phyloP scores from a whole-genome alignment of 306 rosid species.

The Castanea sativa region DNA sequence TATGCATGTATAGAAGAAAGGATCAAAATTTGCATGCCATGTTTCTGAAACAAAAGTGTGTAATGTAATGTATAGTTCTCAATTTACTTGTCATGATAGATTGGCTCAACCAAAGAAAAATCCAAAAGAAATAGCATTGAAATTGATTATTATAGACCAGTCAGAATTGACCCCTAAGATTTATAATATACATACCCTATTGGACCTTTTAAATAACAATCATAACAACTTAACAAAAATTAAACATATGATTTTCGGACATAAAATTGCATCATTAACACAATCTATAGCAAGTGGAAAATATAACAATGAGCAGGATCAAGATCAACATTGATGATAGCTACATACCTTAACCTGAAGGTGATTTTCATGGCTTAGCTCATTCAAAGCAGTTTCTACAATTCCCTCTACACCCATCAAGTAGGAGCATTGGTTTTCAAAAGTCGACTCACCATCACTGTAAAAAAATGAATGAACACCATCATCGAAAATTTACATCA shows the following conservation, averaged over 20 bases:
- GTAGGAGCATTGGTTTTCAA: conserved; percentile 42
- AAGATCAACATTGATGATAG: conserved; percentile 3
- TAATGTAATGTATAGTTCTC: not conserved
- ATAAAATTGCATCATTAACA: too few relatives aligned
- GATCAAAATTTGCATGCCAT: not conserved
- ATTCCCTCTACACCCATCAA: conserved; percentile 60
- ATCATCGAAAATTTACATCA: not conserved
- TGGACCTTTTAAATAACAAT: too few relatives aligned
- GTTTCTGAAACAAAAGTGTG: not conserved
- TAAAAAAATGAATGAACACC: conserved; percentile 29
- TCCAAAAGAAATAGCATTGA: too few relatives aligned
- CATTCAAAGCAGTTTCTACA: conserved; percentile 62
- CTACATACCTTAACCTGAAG: conserved; percentile 56
- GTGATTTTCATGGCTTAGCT: conserved; percentile 61
- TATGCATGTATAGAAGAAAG: not conserved
- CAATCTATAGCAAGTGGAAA: not conserved
- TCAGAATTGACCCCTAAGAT: too few relatives aligned
- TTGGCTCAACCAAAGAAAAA: too few relatives aligned
- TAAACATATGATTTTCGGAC: too few relatives aligned
- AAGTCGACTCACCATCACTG: conserved; percentile 36
- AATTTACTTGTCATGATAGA: not conserved
- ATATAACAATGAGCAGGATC: not conserved
- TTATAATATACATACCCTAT: too few relatives aligned
- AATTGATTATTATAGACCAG: too few relatives aligned
- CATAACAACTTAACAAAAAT: too few relatives aligned